These are phyloP conservation scores for Symbiodinium natans DNA, from an alignment of 73 alveolate genomes.

Conservation along the genomic window DNA sequence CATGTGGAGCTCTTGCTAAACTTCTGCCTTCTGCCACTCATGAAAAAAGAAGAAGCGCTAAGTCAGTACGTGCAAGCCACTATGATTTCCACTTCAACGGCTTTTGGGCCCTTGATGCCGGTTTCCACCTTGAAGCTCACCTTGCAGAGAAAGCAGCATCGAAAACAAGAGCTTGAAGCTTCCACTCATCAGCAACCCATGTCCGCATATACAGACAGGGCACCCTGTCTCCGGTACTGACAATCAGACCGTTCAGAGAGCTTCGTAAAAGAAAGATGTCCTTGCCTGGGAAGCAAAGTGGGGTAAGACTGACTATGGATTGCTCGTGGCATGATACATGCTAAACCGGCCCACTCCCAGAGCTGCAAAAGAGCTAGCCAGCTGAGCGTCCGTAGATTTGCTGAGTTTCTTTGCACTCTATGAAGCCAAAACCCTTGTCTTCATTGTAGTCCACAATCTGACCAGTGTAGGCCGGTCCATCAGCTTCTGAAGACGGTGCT, in stretches of 20 bases:
- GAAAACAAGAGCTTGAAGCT: too few species aligned
- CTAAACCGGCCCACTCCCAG: background rate
- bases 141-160: background rate
- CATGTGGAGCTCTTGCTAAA: background rate
- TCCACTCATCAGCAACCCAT: background rate
- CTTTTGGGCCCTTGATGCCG: slow-evolving; percentile 89
- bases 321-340: background rate
- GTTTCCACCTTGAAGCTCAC: slow-evolving; percentile 67
- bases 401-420: slow-evolving; percentile 89
- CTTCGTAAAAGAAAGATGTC: slow-evolving; percentile 83
- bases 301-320: background rate
- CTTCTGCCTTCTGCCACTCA: too few species aligned
- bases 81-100: slow-evolving; percentile 63
- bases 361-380: background rate
- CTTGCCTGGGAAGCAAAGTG: background rate
- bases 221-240: slow-evolving; percentile 70
- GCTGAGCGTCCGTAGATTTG: slow-evolving; percentile 45
- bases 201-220: slow-evolving; percentile 1
- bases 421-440: slow-evolving; percentile 85
- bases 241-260: slow-evolving; percentile 55
- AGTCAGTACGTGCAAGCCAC: background rate
- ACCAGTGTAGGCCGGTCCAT: slow-evolving; percentile 48
- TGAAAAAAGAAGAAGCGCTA: background rate
- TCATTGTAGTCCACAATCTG: slow-evolving; percentile 87
- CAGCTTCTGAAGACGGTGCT: background rate